A percentile compares a stretch with the other conserved stretches of the same genome.
These are phyloP conservation scores for Tribonema minus DNA, from an alignment of 108 stramenopile species.

Conservation along the genomic window DNA sequence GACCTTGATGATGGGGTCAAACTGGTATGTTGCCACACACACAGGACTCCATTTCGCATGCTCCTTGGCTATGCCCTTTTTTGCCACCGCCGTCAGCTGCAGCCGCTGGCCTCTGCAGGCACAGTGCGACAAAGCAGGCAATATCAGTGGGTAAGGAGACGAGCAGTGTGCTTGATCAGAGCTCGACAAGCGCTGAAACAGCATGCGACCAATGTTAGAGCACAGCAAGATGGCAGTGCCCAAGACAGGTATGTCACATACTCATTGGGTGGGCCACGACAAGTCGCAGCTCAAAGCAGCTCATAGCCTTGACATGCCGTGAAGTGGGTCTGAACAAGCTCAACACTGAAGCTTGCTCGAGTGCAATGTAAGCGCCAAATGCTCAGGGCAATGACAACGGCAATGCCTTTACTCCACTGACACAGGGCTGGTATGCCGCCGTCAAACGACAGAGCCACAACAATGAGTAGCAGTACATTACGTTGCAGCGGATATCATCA, in stretches of 20 bases:
- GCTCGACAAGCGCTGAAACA: background rate
- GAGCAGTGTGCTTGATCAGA: background rate
- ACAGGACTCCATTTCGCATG: constrained; percentile 98
- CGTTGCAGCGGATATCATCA: background rate
- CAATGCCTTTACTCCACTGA: background rate
- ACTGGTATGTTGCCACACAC: constrained; percentile 84
- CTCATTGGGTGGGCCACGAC: background rate
- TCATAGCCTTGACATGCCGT: too few species aligned
- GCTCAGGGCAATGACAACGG: background rate
- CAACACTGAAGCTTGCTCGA: background rate
- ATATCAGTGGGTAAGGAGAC: background rate
- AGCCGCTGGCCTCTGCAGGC: constrained; percentile 68
- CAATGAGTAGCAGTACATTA: background rate
- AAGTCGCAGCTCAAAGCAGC: background rate
- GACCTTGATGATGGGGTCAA: constrained; percentile 81
- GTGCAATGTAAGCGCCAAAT: background rate
- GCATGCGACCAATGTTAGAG: background rate
- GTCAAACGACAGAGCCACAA: too few species aligned
- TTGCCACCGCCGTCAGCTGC: constrained; percentile 83
- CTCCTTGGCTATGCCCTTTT: constrained; percentile 91
- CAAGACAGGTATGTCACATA: background rate
- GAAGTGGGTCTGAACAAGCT: too few species aligned
- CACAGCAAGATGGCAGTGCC: background rate
- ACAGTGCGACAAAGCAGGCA: background rate
- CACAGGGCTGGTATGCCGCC: too few species aligned